These are phyloP conservation scores for Phytophthora colocasiae DNA, from an alignment of 352 stramenopile species.

Conservation along the genomic window DNA sequence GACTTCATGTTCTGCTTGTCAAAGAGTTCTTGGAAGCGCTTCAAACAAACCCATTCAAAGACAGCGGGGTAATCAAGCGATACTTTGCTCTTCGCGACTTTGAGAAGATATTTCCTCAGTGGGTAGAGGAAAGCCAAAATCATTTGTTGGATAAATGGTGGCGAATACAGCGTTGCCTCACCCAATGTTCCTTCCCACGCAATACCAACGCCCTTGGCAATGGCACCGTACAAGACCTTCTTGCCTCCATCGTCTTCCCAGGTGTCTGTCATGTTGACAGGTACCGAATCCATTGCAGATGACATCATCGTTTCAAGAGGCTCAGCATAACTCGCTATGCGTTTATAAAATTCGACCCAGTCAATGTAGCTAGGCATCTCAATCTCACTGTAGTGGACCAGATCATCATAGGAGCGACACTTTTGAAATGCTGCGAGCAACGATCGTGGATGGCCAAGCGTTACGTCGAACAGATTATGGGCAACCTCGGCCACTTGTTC, in stretches of 20 bases:
- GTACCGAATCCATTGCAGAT: background rate
- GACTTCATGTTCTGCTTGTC: background rate
- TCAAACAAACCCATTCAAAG: background rate
- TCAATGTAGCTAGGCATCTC: background rate
- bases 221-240: background rate
- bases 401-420: background rate
- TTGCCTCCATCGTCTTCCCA: background rate
- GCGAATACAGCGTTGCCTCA: conserved; percentile 1
- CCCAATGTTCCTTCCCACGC: conserved; percentile 2
- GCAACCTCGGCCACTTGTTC: background rate
- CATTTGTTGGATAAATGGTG: background rate
- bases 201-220: conserved; percentile 5
- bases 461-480: background rate
- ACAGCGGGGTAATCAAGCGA: background rate
- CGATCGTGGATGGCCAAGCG: background rate
- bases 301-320: background rate
- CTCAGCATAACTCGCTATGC: background rate
- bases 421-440: background rate
- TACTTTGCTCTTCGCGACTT: background rate
- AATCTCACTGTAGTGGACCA: background rate
- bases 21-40: background rate
- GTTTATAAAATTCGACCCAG: background rate
- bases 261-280: background rate
- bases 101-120: background rate
- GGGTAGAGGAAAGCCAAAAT: background rate